Conservation (phyloP, 352 stramenopile genomes). For the Pythium brachiatum region DNA sequence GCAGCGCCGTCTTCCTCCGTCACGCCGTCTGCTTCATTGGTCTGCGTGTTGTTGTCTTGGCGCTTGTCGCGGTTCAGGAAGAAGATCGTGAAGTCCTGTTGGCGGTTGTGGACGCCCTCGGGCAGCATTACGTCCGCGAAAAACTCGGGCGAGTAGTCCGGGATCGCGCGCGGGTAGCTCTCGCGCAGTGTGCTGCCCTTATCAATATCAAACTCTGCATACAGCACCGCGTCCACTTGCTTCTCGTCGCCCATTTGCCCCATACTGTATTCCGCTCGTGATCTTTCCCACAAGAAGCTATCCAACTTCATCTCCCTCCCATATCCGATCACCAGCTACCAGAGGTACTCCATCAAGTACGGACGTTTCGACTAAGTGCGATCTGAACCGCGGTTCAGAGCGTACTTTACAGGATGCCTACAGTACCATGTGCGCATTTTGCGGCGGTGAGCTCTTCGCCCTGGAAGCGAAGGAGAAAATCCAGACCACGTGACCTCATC, state of each 20-base stretch:
- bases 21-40: neutral
- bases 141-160: constrained; percentile 86
- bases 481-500: neutral
- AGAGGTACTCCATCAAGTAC: constrained; percentile 13
- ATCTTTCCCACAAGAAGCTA: neutral
- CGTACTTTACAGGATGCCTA: neutral
- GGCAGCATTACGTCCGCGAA: constrained; percentile 89
- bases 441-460: constrained; percentile 7
- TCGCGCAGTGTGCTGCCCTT: constrained; percentile 83
- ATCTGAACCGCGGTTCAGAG: constrained; percentile 1
- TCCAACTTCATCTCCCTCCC: constrained; percentile 19
- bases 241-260: constrained; percentile 14
- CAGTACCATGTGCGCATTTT: neutral
- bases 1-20: neutral
- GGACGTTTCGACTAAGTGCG: neutral
- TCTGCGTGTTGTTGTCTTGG: constrained; percentile 17
- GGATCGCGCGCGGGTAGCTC: constrained; percentile 56
- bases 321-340: constrained; percentile 17
- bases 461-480: neutral
- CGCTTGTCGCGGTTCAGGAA: constrained; percentile 74
- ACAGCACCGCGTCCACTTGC: constrained; percentile 74
- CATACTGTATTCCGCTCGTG: neutral
- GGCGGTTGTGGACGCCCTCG: constrained; percentile 85
- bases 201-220: constrained; percentile 85
- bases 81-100: constrained; percentile 86